Evolutionary conservation across 805 yeast genomes (phyloP).

Genomic region (Myxozyma lipomycoides): DNA sequence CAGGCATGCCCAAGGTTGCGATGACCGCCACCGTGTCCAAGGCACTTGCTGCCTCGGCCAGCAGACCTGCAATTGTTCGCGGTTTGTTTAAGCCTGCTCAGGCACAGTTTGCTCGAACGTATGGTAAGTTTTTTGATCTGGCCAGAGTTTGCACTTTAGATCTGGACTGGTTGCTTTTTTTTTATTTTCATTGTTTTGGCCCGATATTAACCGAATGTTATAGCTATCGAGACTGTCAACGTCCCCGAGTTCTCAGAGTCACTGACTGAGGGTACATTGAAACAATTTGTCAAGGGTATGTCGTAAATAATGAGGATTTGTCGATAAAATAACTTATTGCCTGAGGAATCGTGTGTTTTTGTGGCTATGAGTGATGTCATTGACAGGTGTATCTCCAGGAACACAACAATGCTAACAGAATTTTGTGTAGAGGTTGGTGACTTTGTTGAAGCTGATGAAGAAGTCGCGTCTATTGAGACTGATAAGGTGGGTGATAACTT

Average conservation of each 20-base stretch:
- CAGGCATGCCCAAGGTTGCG: neutral
- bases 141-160: too few species aligned
- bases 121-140: conserved; percentile 18
- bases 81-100: neutral
- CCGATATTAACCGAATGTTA: too few species aligned
- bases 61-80: conserved; percentile 27
- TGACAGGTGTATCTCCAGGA: neutral
- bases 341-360: too few species aligned
- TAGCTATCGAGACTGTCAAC: conserved; percentile 51
- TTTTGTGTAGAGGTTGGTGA: conserved; percentile 75
- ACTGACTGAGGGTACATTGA: conserved; percentile 90
- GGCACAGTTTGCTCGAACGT: conserved; percentile 15
- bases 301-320: neutral
- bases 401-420: conserved; percentile 1
- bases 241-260: conserved; percentile 99
- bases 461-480: conserved; percentile 94
- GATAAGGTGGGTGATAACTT: conserved; percentile 52
- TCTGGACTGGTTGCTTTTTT: too few species aligned
- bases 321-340: too few species aligned
- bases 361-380: neutral
- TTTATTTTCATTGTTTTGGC: too few species aligned
- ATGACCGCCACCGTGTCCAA: neutral
- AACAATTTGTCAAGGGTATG: conserved; percentile 45
- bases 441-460: conserved; percentile 78
- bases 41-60: neutral